Evolutionary conservation across 2,329 filamentous ascomycete genomes (phyloP).

Genomic region (Gliomastix tumulicola): DNA sequence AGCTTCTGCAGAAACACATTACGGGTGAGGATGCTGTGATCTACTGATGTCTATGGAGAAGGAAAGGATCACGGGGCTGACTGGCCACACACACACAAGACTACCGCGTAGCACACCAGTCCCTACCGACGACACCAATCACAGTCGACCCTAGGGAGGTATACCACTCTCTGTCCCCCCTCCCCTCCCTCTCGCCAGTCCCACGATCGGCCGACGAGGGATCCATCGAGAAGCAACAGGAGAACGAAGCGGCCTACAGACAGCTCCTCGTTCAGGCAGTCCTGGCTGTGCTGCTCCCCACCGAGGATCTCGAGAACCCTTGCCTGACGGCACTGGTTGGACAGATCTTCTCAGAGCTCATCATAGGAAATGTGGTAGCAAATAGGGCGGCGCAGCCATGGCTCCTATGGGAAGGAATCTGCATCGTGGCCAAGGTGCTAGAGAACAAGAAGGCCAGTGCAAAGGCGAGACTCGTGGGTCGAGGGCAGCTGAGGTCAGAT

Average conservation of each 20-base stretch:
- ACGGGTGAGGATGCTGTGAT: slow-evolving; percentile 64
- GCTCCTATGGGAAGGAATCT: slow-evolving; percentile 80
- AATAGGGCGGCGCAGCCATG: slow-evolving; percentile 80
- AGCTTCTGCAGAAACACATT: slow-evolving; percentile 73
- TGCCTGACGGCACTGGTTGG: slow-evolving; percentile 77
- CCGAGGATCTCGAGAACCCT: slow-evolving; percentile 84
- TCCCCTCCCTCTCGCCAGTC: slow-evolving; percentile 74
- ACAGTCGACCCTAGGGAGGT: slow-evolving; percentile 57
- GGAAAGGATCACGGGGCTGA: background rate
- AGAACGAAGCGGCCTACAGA: slow-evolving; percentile 78
- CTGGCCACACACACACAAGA: slow-evolving; percentile 38
- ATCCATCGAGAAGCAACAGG: slow-evolving; percentile 52
- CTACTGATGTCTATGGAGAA: too few species aligned
- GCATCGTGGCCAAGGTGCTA: slow-evolving; percentile 53
- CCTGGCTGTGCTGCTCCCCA: slow-evolving; percentile 78
- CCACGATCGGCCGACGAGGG: slow-evolving; percentile 48
- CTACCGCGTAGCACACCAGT: slow-evolving; percentile 61
- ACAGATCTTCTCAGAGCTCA: slow-evolving; percentile 84
- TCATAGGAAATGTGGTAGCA: slow-evolving; percentile 74
- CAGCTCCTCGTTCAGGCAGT: slow-evolving; percentile 80
- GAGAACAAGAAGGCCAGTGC: slow-evolving; percentile 17
- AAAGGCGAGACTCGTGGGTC: slow-evolving; percentile 8
- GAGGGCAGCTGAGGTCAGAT: background rate
- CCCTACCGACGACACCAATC: slow-evolving; percentile 51
- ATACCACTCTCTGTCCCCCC: slow-evolving; percentile 78